Evolutionary conservation across 495 filamentous ascomycete genomes (phyloP).

Genomic region (Podospora comata): DNA sequence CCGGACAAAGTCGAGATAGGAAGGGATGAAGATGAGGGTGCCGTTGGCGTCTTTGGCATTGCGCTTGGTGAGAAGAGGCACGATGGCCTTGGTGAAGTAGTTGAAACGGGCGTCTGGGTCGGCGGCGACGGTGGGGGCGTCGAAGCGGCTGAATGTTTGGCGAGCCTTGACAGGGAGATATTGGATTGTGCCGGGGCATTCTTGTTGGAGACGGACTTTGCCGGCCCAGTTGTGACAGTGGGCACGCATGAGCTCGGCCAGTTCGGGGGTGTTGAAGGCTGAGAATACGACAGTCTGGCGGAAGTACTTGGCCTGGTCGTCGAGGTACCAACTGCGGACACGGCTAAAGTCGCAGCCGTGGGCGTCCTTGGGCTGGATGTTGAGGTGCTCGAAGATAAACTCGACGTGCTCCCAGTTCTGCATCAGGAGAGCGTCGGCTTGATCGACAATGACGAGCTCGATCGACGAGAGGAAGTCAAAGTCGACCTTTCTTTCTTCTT

Average conservation of each 20-base stretch:
- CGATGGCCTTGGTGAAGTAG: slow-evolving; percentile 76
- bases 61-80: slow-evolving; percentile 67
- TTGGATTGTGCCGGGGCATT: slow-evolving; percentile 64
- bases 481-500: slow-evolving; percentile 71
- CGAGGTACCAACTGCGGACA: slow-evolving; percentile 87
- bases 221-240: slow-evolving; percentile 78
- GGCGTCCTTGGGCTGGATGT: slow-evolving; percentile 80
- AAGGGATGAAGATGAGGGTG: slow-evolving; percentile 81
- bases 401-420: slow-evolving; percentile 98
- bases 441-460: slow-evolving; percentile 84
- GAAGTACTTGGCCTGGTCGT: slow-evolving; percentile 72
- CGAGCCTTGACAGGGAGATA: slow-evolving; percentile 64
- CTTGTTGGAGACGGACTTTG: slow-evolving; percentile 64
- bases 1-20: slow-evolving; percentile 90
- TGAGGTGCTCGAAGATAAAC: slow-evolving; percentile 86
- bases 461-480: slow-evolving; percentile 91
- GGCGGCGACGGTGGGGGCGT: slow-evolving; percentile 58
- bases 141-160: slow-evolving; percentile 90
- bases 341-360: slow-evolving; percentile 94
- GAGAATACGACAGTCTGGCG: slow-evolving; percentile 80
- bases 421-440: slow-evolving; percentile 91
- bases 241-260: slow-evolving; percentile 73
- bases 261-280: slow-evolving; percentile 82
- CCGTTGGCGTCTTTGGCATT: slow-evolving; percentile 50
- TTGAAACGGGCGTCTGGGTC: slow-evolving; percentile 91